A percentile compares a stretch with the other conserved stretches of the same genome.
Conservation (phyloP, 306 rosid species). For the Quercus suber region DNA sequence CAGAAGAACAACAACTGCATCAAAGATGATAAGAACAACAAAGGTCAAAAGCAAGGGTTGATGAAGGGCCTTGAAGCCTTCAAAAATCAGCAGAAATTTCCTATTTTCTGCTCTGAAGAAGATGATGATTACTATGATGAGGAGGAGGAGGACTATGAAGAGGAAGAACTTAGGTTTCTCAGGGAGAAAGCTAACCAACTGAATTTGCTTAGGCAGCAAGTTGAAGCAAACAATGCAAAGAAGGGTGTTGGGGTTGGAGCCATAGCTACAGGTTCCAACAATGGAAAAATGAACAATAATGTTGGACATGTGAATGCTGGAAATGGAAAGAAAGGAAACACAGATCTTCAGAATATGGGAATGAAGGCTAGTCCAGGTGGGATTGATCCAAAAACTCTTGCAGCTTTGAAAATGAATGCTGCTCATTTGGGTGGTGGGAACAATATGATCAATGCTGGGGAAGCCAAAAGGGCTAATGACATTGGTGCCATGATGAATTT, state of each 20-base stretch:
- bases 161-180: constrained; percentile 39
- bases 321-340: constrained; percentile 51
- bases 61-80: constrained; percentile 52
- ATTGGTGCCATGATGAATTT: constrained; percentile 68
- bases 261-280: constrained; percentile 34
- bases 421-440: constrained; percentile 45
- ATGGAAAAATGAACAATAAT: constrained; percentile 40
- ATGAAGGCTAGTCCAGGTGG: constrained; percentile 34
- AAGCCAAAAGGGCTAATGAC: constrained; percentile 51
- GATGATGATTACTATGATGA: constrained; percentile 39
- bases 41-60: constrained; percentile 46
- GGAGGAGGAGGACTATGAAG: constrained; percentile 47
- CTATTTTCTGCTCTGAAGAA: constrained; percentile 51
- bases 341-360: constrained; percentile 38
- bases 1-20: constrained; percentile 39
- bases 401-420: constrained; percentile 60
- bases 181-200: constrained; percentile 54
- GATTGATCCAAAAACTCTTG: constrained; percentile 60
- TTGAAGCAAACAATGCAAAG: constrained; percentile 41
- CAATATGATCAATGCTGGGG: constrained; percentile 37
- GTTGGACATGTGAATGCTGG: constrained; percentile 33
- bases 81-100: constrained; percentile 51
- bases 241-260: constrained; percentile 31
- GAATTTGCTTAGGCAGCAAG: constrained; percentile 55
- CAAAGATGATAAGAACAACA: constrained; percentile 52